These are phyloP conservation scores for Colletotrichum viniferum DNA, from an alignment of 2,329 filamentous ascomycete genomes.

Conservation along the genomic window DNA sequence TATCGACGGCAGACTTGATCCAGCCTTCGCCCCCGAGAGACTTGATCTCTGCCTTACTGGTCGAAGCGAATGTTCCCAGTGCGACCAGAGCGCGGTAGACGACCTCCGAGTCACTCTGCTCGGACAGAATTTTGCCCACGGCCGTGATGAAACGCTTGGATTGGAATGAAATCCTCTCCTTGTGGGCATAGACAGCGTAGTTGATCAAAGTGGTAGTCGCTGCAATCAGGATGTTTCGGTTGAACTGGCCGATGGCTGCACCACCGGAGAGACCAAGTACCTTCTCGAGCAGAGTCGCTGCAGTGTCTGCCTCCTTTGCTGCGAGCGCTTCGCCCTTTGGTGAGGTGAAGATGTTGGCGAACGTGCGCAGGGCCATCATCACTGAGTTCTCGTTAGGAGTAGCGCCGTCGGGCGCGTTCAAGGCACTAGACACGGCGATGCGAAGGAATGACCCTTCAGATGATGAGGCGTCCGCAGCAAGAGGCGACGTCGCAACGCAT, in stretches of 20 bases:
- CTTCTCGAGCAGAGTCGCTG: constrained; percentile 67
- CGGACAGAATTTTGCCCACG: constrained; percentile 65
- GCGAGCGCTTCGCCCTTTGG: constrained; percentile 71
- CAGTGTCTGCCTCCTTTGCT: constrained; percentile 60
- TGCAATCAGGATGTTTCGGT: constrained; percentile 84
- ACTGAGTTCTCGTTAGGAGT: constrained; percentile 76
- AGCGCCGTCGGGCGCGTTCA: constrained; percentile 51
- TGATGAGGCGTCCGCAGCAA: constrained; percentile 65
- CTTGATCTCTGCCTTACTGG: constrained; percentile 48
- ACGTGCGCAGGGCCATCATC: constrained; percentile 83
- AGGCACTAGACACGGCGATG: constrained; percentile 42
- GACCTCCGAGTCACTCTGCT: constrained; percentile 79
- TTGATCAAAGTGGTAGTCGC: constrained; percentile 85
- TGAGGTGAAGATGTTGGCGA: constrained; percentile 85
- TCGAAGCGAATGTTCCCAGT: constrained; percentile 76
- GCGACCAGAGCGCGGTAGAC: constrained; percentile 84
- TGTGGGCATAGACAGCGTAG: constrained; percentile 72
- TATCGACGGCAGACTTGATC: constrained; percentile 47
- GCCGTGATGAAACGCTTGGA: constrained; percentile 60
- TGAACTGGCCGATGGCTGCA: constrained; percentile 57
- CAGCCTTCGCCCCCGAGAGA: constrained; percentile 45
- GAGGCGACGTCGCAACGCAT: constrained; percentile 73
- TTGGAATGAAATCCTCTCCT: constrained; percentile 41
- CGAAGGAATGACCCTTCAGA: constrained; percentile 65
- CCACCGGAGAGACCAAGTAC: constrained; percentile 57